phyloP scores from a whole-genome alignment of 2,329 filamentous ascomycete genomes.

The Clarireedia paspali region DNA sequence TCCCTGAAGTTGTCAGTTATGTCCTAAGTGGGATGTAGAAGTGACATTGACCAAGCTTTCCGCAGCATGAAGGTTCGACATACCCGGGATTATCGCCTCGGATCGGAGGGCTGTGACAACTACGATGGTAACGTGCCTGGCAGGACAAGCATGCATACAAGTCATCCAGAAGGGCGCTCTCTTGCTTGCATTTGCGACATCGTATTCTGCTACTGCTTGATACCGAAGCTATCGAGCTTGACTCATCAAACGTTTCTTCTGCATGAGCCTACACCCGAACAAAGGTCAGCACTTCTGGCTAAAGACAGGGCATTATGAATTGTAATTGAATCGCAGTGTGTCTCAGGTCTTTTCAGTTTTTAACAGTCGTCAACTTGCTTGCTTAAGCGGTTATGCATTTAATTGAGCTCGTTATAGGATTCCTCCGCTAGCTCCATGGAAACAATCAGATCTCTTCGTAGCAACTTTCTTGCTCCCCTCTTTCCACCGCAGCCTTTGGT shows the following conservation, averaged over 20 bases:
- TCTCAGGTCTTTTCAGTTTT: slow-evolving; percentile 76
- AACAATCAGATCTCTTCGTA: not conserved
- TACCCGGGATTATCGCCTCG: not conserved
- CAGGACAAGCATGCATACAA: slow-evolving; percentile 19
- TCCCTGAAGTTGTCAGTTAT: not conserved
- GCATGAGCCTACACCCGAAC: slow-evolving; percentile 10
- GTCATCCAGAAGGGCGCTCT: slow-evolving; percentile 10
- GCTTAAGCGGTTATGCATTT: slow-evolving; percentile 27
- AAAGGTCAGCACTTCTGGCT: slow-evolving; percentile 9
- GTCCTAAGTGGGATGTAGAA: not conserved
- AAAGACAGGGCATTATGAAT: not conserved
- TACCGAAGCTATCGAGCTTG: slow-evolving; percentile 2
- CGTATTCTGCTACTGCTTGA: slow-evolving; percentile 7
- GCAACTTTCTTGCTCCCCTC: not conserved
- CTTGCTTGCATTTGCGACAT: slow-evolving; percentile 18
- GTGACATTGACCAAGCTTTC: not conserved
- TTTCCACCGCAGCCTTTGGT: slow-evolving; percentile 57
- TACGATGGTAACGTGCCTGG: slow-evolving; percentile 14
- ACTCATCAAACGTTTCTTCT: slow-evolving; percentile 15
- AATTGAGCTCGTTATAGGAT: slow-evolving; percentile 8
- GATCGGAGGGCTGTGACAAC: slow-evolving; percentile 12
- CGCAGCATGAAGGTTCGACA: not conserved
- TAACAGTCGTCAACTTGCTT: slow-evolving; percentile 33
- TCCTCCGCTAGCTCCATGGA: slow-evolving; percentile 15
- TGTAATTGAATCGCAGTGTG: slow-evolving; percentile 15